These are phyloP conservation scores for Cercis canadensis DNA, from an alignment of 306 rosid genomes.

Conservation along the genomic window DNA sequence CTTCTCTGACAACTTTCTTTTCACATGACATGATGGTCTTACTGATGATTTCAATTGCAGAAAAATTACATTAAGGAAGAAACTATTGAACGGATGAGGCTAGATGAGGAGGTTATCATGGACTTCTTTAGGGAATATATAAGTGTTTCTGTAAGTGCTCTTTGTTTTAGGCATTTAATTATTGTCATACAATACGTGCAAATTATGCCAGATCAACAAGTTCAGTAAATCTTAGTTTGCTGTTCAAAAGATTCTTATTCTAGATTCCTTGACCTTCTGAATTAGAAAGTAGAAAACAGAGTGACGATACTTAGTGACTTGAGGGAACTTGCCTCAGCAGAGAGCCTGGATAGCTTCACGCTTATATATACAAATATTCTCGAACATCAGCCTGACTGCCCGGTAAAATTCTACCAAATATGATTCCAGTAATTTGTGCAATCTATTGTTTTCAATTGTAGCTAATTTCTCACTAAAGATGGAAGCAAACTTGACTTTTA, in stretches of 20 bases:
- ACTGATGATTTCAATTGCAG: constrained; percentile 51
- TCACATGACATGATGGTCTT: constrained; percentile 28
- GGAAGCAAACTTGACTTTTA: not conserved
- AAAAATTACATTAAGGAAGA: constrained; percentile 90
- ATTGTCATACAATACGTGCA: constrained; percentile 11
- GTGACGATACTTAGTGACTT: constrained; percentile 78
- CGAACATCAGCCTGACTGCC: constrained; percentile 98
- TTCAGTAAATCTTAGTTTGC: constrained; percentile 16
- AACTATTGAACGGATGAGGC: constrained; percentile 93
- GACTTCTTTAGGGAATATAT: constrained; percentile 94
- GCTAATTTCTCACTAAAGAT: constrained; percentile 11
- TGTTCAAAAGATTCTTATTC: constrained; percentile 23
- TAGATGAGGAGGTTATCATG: constrained; percentile 97
- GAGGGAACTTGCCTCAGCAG: constrained; percentile 97
- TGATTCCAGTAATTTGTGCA: constrained; percentile 18
- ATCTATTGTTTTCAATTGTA: constrained; percentile 11
- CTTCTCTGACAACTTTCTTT: constrained; percentile 31
- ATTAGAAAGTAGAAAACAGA: constrained; percentile 90
- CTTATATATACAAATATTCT: constrained; percentile 93
- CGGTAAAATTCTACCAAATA: constrained; percentile 62
- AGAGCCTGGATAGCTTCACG: constrained; percentile 88
- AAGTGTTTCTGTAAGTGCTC: constrained; percentile 76
- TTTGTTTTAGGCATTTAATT: constrained; percentile 25
- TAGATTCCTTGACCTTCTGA: constrained; percentile 36
- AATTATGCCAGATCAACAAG: constrained; percentile 13